Conservation (phyloP, 495 filamentous ascomycete species). For the Daldinia childiae region DNA sequence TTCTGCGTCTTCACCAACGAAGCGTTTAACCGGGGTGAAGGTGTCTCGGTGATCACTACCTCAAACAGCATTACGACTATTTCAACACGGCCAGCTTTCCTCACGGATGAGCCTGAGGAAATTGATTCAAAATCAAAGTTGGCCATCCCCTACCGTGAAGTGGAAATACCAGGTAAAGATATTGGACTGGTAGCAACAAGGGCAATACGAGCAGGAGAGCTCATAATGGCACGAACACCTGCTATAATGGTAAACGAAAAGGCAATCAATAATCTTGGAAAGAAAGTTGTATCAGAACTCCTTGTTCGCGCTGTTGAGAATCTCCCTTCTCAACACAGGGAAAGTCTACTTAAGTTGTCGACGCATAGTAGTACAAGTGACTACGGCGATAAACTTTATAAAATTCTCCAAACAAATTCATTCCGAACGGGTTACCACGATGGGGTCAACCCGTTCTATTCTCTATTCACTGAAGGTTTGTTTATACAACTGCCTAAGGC, state of each 20-base stretch:
- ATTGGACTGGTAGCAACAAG: conserved; percentile 47
- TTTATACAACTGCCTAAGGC: neutral
- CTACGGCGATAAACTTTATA: conserved; percentile 37
- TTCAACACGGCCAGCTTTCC: conserved; percentile 28
- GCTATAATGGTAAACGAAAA: conserved; percentile 49
- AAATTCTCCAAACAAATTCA: conserved; percentile 49
- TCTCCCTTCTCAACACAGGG: conserved; percentile 40
- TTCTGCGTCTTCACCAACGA: conserved; percentile 46
- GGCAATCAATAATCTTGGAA: conserved; percentile 37
- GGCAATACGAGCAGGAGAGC: conserved; percentile 41
- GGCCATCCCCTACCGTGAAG: conserved; percentile 33
- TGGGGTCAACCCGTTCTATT: conserved; percentile 43
- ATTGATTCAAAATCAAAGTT: neutral
- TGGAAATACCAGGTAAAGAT: conserved; percentile 43
- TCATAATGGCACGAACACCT: conserved; percentile 46
- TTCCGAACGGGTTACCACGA: conserved; percentile 44
- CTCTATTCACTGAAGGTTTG: conserved; percentile 46
- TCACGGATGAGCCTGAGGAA: neutral
- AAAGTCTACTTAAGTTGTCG: conserved; percentile 42
- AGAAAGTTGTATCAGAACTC: conserved; percentile 35
- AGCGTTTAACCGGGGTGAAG: conserved; percentile 42
- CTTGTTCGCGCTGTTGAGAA: conserved; percentile 38
- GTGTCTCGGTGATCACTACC: conserved; percentile 51
- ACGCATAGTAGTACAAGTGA: conserved; percentile 24
- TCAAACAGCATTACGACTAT: conserved; percentile 31